Evolutionary conservation across 345 rosid genomes (phyloP), one percentile per base, ranked within the genome.

Genomic region (Fremontodendron californicum): DNA sequence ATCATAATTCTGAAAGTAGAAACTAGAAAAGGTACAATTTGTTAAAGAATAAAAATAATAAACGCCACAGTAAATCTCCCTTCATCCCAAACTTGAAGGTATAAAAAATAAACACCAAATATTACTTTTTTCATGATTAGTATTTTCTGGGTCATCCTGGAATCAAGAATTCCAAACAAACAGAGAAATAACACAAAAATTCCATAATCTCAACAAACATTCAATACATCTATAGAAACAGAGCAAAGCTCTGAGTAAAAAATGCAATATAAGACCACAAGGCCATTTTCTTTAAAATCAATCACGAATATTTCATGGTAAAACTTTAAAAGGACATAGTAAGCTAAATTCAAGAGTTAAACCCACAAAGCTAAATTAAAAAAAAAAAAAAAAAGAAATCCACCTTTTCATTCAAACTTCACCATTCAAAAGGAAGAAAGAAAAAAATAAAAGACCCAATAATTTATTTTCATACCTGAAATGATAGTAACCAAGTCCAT

Each of bases 401-500:
- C 16, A 43, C 2, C 13, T 43, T 43, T 15, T 18, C 55, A 18
- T 21, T 49, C 55, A 12, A 78, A n/a, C 46, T 29, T 49, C n/a
- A 48, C 39, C 45, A 12, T 2, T 40, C 35, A 25, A 5, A 3
- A 75, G 74, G 40, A 52, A 25, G 57, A n/a, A 61, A 61, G 9
- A 40, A 40, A 0, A 39, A 62, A 29, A 52, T 11, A 29, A 10
- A 23, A 37, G 12, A 4, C 5, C 9, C 25, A 25, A 25, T 3
- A 46, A 35, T 11, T 33, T 18, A 19, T 64, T 35, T 46, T 63
- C 39, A 48, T 74, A 94, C 99, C 98, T 91, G 90, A 93, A 96
- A 86, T 92, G 89, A 86, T 96, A 96, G 80, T 84, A 88, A 18
- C 99, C 98, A 78, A 91, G 88, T 69, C 99, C 98, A 78, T 96